Evolutionary conservation across 2,329 filamentous ascomycete species (phyloP).

Genomic region (Xylariaceae sp.): DNA sequence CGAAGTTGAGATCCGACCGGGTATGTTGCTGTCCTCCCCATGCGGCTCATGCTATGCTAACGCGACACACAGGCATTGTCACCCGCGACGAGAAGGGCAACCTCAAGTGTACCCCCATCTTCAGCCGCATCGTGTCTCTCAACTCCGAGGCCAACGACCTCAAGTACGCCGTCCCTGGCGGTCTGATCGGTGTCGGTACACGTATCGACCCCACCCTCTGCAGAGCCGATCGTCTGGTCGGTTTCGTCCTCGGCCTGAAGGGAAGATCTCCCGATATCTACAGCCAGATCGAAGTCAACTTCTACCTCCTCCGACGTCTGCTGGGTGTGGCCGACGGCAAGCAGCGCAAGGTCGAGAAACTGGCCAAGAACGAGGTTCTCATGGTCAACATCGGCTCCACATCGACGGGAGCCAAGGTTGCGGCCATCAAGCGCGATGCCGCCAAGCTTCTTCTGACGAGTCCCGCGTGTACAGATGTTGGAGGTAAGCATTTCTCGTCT

Average conservation of each 20-base stretch:
- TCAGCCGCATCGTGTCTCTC: slow-evolving; percentile 88
- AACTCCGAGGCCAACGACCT: slow-evolving; percentile 98
- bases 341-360: slow-evolving; percentile 98
- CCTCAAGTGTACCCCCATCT: slow-evolving; percentile 96
- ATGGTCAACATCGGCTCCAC: slow-evolving; percentile 99
- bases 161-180: slow-evolving; percentile 96
- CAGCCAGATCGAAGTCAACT: slow-evolving; percentile 98
- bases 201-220: slow-evolving; percentile 96
- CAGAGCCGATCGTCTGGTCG: slow-evolving; percentile 97
- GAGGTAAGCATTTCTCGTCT: slow-evolving; percentile 33
- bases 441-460: slow-evolving; percentile 91
- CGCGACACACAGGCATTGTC: slow-evolving; percentile 58
- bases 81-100: slow-evolving; percentile 90
- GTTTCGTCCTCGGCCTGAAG: slow-evolving; percentile 94
- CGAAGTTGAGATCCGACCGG: slow-evolving; percentile 98
- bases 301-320: slow-evolving; percentile 91
- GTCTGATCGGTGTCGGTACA: slow-evolving; percentile 96
- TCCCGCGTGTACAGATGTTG: slow-evolving; percentile 93
- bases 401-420: slow-evolving; percentile 94
- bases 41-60: neutral
- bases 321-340: slow-evolving; percentile 98
- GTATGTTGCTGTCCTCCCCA: slow-evolving; percentile 32
- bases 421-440: slow-evolving; percentile 95
- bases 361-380: slow-evolving; percentile 97
- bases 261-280: slow-evolving; percentile 95